Evolutionary conservation across 2,329 filamentous ascomycete genomes (phyloP).

Genomic region (Diplodia sapinea): DNA sequence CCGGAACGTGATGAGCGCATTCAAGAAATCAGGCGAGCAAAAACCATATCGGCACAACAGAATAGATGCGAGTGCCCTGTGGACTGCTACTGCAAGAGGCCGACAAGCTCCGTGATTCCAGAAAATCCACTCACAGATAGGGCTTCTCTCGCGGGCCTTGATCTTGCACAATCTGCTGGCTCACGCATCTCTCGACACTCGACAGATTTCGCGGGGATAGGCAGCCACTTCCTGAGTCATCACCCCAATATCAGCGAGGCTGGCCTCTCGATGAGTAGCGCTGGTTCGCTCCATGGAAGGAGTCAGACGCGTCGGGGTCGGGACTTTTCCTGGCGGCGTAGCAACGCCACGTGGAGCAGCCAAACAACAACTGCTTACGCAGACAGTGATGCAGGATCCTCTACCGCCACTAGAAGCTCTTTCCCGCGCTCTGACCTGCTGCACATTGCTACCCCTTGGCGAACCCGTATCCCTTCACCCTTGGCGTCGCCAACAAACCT

Average conservation of each 20-base stretch:
- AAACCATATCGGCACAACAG: not conserved
- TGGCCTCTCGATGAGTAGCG: slow-evolving; percentile 14
- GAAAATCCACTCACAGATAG: slow-evolving; percentile 21
- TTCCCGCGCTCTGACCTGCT: slow-evolving; percentile 11
- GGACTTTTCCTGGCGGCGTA: not conserved
- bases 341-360: slow-evolving; percentile 16
- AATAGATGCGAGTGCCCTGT: slow-evolving; percentile 5
- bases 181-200: slow-evolving; percentile 14
- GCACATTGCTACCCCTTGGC: not conserved
- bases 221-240: slow-evolving; percentile 8
- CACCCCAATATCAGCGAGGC: slow-evolving; percentile 13
- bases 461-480: slow-evolving; percentile 16
- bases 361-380: slow-evolving; percentile 19
- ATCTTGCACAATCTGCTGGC: slow-evolving; percentile 25
- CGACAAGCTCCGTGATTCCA: slow-evolving; percentile 23
- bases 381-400: slow-evolving; percentile 16
- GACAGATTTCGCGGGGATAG: slow-evolving; percentile 10
- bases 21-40: not conserved
- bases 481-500: slow-evolving; percentile 1
- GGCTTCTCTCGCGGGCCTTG: slow-evolving; percentile 21
- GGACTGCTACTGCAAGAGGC: slow-evolving; percentile 25
- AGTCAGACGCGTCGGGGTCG: slow-evolving; percentile 17
- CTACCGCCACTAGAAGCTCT: slow-evolving; percentile 3
- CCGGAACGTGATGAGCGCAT: not conserved
- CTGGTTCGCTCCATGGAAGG: slow-evolving; percentile 8